phyloP scores from a whole-genome alignment of 768 basidiomycete genomes.

The Trametes gibbosa region DNA sequence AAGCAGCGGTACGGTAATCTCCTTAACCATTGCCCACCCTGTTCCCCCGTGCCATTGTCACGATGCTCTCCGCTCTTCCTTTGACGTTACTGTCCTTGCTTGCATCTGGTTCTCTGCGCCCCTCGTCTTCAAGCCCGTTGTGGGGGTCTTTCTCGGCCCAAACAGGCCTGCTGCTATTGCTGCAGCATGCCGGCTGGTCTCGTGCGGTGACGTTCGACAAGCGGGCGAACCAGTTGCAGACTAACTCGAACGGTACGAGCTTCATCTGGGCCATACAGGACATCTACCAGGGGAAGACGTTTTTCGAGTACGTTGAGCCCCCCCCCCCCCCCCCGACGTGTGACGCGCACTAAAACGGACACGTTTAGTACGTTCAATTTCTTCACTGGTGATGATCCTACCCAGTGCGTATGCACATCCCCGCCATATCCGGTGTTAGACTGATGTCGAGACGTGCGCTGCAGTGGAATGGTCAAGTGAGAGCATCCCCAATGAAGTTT shows the following conservation, averaged over 20 bases:
- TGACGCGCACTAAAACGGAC: neutral
- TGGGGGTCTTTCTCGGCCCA: neutral
- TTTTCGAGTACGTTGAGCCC: conserved; percentile 60
- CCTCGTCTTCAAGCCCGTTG: neutral
- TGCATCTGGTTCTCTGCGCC: neutral
- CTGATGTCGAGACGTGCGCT: conserved; percentile 16
- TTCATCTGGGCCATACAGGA: conserved; percentile 70
- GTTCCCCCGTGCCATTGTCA: neutral
- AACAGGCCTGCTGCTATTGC: conserved; percentile 1
- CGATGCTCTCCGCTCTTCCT: conserved; percentile 22
- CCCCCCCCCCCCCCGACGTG: too few relatives aligned
- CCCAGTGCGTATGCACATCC: conserved; percentile 45
- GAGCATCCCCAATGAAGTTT: conserved; percentile 24
- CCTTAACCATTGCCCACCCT: neutral
- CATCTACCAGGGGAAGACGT: conserved; percentile 60
- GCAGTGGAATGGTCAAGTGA: conserved; percentile 70
- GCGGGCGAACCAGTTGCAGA: conserved; percentile 31
- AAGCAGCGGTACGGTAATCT: conserved; percentile 9
- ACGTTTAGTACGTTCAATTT: conserved; percentile 52
- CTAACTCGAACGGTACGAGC: conserved; percentile 44
- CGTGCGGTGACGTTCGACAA: conserved; percentile 9
- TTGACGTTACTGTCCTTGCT: conserved; percentile 20
- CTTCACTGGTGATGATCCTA: conserved; percentile 62
- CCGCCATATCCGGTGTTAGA: conserved; percentile 12
- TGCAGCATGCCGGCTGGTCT: neutral